Evolutionary conservation across 176 grass and related monocot species (phyloP), one percentile per base, ranked within the genome.

Genomic region (Eragrostis nindensis): DNA sequence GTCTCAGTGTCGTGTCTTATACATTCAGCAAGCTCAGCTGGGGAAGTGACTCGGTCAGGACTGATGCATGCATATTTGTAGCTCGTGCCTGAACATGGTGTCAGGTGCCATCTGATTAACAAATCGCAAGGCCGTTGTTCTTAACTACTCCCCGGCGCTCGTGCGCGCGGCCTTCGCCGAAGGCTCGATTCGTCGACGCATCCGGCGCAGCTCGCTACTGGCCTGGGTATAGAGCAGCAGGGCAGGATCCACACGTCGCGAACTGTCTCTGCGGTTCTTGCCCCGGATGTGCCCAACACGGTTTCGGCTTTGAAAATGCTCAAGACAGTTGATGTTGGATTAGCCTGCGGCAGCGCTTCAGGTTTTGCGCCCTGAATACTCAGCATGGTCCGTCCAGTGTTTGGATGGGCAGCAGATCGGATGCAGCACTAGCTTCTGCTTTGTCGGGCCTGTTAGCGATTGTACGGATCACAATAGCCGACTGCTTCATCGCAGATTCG

Each of bases 161-260:
- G 18, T 43, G 6, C 66, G 59, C 4, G 6, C 57, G 68, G 68
- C 76, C 74, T 84, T 88, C 74, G 18, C 3, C 22, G 86, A 84
- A 88, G 29, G 32, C 27, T 66, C 56, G 6, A 8, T 11, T 36
- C 32, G 43, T 29, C 62, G 69, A 39, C 12, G 32, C 6, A 54
- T 6, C 78, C 16, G 71, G 52, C 16, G 72, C 63, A 52, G 8
- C 17, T 65, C 1, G 39, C 11, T 11, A 54, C 45, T 63, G 32
- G 22, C 32, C 27, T 25, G 46, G 62, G 77, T 36, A 48, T 32
- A 16, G 16, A 15, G 38, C 45, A 19, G 11, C 62, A 36, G 45
- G 55, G 48, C 82, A 80, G 48, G 47, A 89, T 85, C 70, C 87
- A 70, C 11, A 11, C 7, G 64, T 76, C 21, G 70, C n/a, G n/a